Evolutionary conservation across 2,329 filamentous ascomycete genomes (phyloP), one percentile per base, ranked within the genome.

Genomic region (Rutstroemia sp.): DNA sequence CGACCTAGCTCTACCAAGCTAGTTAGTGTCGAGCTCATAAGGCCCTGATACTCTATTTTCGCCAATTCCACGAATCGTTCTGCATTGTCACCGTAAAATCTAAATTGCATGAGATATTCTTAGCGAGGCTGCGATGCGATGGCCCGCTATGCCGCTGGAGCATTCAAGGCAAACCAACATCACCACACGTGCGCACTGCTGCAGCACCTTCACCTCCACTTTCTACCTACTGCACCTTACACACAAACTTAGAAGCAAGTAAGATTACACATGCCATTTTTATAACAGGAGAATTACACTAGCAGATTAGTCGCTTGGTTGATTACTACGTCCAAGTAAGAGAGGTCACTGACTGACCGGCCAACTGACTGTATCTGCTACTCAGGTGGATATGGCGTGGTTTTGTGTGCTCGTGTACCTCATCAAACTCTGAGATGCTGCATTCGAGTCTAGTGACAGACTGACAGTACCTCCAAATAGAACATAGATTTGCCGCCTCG

Each of bases 211-310:
- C 30, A 34, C 30, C 30, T 34, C 30, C 30, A 34, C 30, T 34
- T 34, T 34, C 30, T 34, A 34, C 30, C 30, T 34, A 34, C 30
- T 34, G 30, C 30, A 34, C 30, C 30, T 34, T 34, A 14, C 10
- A 34, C 30, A 34, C 30, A 34, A 34, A 34, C 30, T 34, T 34
- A 12, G 30, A 46, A 46, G 30, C 41, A 34, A 25, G 25, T 51
- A 56, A 56, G 30, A 56, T 56, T 56, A 39, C 47, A 47, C n/a
- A 51, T 56, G 51, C 39, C 53, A 45, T 56, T 51, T 51, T 51
- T 56, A 51, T 19, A 38, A 45, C 19, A 30, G 7, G 3, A 37
- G 18, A 21, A 51, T 51, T 21, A 38, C 53, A 39, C 46, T 16
- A 12, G 49, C 7, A 45, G 4, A 16, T 27, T 27, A 47, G 23